Base-by-base conservation (phyloP, 2,329 filamentous ascomycete genomes). In the Aaosphaeria arxii region DNA sequence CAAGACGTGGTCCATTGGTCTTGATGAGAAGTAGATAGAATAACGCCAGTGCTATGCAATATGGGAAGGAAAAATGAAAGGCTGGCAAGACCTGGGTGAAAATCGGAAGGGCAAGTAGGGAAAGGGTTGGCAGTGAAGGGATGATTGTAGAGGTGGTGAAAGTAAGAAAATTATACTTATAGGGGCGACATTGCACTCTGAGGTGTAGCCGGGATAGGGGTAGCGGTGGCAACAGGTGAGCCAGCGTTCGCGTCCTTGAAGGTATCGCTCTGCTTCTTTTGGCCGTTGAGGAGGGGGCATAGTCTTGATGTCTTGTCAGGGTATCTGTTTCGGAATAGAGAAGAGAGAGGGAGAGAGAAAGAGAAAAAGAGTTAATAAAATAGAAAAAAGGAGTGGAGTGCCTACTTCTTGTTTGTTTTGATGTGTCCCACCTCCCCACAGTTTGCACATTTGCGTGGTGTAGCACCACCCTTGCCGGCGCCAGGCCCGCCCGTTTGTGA, bases 381-480 rank as follows among this genome's bases (percentile, higher is more conserved):
- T 11, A 29, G 6, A 24, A n/a, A 43, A 46, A n/a, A 24, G 17
- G 17, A 24, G 17, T 24, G 17, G 17, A 24, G 17, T n/a, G 43
- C 58, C 43, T 51, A 94, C 90, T 96, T 97, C 77, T 96, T 95
- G 78, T 97, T 97, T 42, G 92, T 97, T 74, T 96, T 96, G 78
- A 99, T 99, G 66, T 99, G 94, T 31, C 94, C 94, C 46, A 95
- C 88, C 70, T 94, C 88, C 44, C 94, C 94, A 74, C 94, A 99
- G 71, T 96, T 97, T 57, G 94, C 94, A 74, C 94, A 99, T 76
- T 97, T 97, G 62, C 95, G 82, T 47, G 80, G 78, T 7, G 83
- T 86, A 40, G 77, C 77, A 33, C 76, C 77, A 32, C 87, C 87
- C 45, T 74, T 74, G 11, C 69, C 67, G 5, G 63, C 66, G 30